A percentile compares a stretch with the other conserved stretches of the same genome.
These are phyloP conservation scores for Phytophthora podocarpi DNA, from an alignment of 352 stramenopile species.

Conservation along the genomic window DNA sequence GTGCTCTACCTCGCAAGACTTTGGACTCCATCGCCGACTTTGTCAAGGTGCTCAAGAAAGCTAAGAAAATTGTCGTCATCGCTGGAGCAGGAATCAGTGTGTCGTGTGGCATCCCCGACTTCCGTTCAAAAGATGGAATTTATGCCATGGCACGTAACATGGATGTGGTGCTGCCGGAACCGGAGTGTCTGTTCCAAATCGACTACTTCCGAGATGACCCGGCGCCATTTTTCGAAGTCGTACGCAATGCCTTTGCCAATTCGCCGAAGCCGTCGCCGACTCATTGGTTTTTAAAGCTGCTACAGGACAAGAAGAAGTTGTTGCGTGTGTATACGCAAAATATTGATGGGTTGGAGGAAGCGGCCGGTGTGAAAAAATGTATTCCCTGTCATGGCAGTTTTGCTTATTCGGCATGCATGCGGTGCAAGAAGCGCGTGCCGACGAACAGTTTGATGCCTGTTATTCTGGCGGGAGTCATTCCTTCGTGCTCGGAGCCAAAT, in stretches of 20 bases:
- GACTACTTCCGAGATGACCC: conserved; percentile 97
- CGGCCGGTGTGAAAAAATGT: conserved; percentile 91
- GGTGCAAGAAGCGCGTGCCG: conserved; percentile 70
- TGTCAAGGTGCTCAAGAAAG: conserved; percentile 68
- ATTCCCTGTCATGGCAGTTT: conserved; percentile 96
- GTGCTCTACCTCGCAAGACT: conserved; percentile 33
- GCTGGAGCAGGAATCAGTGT: conserved; percentile 94
- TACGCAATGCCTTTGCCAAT: conserved; percentile 74
- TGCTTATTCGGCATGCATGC: conserved; percentile 89
- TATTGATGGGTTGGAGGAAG: conserved; percentile 96
- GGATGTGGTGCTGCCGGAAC: conserved; percentile 90
- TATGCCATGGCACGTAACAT: conserved; percentile 85
- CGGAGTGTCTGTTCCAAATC: conserved; percentile 98
- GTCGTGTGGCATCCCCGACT: conserved; percentile 98
- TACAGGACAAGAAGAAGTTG: conserved; percentile 93
- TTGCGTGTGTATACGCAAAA: conserved; percentile 97
- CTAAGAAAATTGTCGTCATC: conserved; percentile 92
- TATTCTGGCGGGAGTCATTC: conserved; percentile 79
- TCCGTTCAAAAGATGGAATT: conserved; percentile 92
- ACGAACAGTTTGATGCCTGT: conserved; percentile 66
- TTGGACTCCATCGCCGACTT: conserved; percentile 64
- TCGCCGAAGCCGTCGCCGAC: conserved; percentile 90
- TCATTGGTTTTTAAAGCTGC: conserved; percentile 94
- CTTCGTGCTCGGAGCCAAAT: conserved; percentile 59
- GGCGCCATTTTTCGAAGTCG: conserved; percentile 96